A percentile compares a stretch with the other conserved stretches of the same genome.
Evolutionary conservation across 2,329 filamentous ascomycete genomes (phyloP).

Genomic region (Orbilia brochopaga): DNA sequence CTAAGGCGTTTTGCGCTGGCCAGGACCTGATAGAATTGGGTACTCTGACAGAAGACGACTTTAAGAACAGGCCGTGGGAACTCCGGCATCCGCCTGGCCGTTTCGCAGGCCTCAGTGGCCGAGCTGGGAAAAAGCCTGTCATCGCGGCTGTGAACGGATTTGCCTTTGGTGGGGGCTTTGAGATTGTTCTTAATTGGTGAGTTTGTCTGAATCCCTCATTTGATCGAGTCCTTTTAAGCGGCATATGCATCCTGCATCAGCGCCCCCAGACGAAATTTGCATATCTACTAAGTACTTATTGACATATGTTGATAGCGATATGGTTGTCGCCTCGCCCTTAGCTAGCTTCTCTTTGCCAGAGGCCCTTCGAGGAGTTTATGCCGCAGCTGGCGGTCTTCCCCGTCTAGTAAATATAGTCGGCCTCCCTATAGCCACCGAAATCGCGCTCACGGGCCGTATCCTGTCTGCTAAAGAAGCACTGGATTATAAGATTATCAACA

Average conservation of each 20-base stretch:
- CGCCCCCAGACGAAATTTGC: no score
- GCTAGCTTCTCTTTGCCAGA: slow-evolving; percentile 75
- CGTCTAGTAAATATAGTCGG: slow-evolving; percentile 71
- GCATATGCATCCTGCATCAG: no score
- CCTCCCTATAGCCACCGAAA: slow-evolving; percentile 71
- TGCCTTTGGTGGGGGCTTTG: slow-evolving; percentile 76
- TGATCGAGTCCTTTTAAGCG: not conserved
- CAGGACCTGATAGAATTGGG: slow-evolving; percentile 68
- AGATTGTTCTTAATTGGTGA: slow-evolving; percentile 64
- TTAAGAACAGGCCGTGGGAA: slow-evolving; percentile 41
- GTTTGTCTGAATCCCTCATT: not conserved
- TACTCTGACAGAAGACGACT: slow-evolving; percentile 25
- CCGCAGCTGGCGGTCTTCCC: slow-evolving; percentile 73
- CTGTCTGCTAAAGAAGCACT: slow-evolving; percentile 67
- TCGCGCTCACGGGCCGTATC: slow-evolving; percentile 69
- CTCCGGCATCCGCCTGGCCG: slow-evolving; percentile 61
- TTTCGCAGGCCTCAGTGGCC: slow-evolving; percentile 71
- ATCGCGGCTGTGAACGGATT: slow-evolving; percentile 78
- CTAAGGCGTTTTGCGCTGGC: slow-evolving; percentile 71
- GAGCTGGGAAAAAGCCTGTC: slow-evolving; percentile 74
- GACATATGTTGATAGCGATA: slow-evolving; percentile 65
- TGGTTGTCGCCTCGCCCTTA: slow-evolving; percentile 67
- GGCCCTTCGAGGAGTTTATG: slow-evolving; percentile 72
- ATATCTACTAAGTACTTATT: not conserved
- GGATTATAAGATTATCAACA: slow-evolving; percentile 74